Evolutionary conservation across 257 asterid genomes (phyloP).

Genomic region (Solanum sejunctum): DNA sequence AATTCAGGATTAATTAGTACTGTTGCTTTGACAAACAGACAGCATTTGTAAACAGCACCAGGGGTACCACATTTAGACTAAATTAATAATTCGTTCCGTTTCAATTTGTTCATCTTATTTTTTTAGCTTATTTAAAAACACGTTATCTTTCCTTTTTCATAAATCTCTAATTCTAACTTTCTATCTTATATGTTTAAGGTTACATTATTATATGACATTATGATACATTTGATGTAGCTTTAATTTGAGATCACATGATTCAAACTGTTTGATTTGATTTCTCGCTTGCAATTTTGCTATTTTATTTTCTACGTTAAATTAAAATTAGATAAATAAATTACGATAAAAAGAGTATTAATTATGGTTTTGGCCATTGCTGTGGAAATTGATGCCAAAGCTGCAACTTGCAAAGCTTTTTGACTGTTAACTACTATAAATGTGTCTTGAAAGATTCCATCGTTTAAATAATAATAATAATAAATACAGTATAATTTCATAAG

Average conservation of each 20-base stretch:
- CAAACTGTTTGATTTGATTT: not conserved
- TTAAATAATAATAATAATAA: no score
- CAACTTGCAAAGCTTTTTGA: not conserved
- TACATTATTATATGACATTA: not conserved
- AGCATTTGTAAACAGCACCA: no score
- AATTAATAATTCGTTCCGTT: not conserved
- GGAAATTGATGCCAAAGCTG: not conserved
- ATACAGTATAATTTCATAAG: no score
- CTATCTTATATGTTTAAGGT: not conserved
- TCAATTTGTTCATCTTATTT: not conserved
- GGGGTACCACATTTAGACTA: not conserved
- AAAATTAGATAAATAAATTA: not conserved
- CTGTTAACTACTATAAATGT: not conserved
- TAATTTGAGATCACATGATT: not conserved
- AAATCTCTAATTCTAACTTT: not conserved
- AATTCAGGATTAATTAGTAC: no score
- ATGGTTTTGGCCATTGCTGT: not conserved
- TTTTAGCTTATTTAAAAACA: not conserved
- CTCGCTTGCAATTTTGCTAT: accelerated
- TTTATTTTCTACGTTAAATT: not conserved
- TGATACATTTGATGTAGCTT: not conserved
- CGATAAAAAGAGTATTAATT: not conserved
- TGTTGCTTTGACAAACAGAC: no score
- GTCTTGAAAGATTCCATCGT: not conserved
- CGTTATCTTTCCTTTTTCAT: no score